These are phyloP conservation scores for Barbarea vulgaris DNA, from an alignment of 345 rosid species.

Conservation along the genomic window DNA sequence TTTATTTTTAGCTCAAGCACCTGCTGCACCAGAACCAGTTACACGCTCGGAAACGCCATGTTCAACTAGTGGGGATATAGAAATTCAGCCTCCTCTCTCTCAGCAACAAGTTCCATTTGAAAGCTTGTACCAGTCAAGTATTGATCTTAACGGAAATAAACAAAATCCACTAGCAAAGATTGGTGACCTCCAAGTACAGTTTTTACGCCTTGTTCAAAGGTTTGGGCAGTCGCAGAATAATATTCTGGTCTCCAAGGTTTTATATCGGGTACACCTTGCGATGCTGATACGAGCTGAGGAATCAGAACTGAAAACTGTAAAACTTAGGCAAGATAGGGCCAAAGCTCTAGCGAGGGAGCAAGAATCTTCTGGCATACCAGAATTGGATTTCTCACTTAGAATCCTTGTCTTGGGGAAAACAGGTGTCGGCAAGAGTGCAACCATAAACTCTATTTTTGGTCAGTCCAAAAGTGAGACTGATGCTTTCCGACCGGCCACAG, in stretches of 20 bases:
- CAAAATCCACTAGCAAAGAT: conserved; percentile 60
- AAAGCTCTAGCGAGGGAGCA: conserved; percentile 67
- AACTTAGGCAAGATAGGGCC: conserved; percentile 52
- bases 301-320: conserved; percentile 60
- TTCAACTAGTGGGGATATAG: conserved; percentile 50
- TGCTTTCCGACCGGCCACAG: conserved; percentile 82
- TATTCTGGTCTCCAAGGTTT: conserved; percentile 75
- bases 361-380: conserved; percentile 72
- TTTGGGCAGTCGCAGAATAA: conserved; percentile 64
- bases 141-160: conserved; percentile 38
- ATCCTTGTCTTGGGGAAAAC: conserved; percentile 89
- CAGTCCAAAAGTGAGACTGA: conserved; percentile 65
- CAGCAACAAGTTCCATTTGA: conserved; percentile 48
- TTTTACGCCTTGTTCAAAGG: conserved; percentile 69
- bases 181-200: conserved; percentile 67
- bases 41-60: conserved; percentile 41
- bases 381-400: conserved; percentile 66
- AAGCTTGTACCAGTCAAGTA: conserved; percentile 41
- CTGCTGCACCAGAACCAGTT: conserved; percentile 42
- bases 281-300: conserved; percentile 76
- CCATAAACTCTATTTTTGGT: conserved; percentile 83
- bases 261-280: conserved; percentile 77
- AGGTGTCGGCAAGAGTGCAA: conserved; percentile 98
- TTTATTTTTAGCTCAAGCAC: conserved; percentile 45
- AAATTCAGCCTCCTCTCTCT: conserved; percentile 41